Evolutionary conservation across 176 grass and related monocot species (phyloP).

Genomic region (Alopecurus myosuroides): DNA sequence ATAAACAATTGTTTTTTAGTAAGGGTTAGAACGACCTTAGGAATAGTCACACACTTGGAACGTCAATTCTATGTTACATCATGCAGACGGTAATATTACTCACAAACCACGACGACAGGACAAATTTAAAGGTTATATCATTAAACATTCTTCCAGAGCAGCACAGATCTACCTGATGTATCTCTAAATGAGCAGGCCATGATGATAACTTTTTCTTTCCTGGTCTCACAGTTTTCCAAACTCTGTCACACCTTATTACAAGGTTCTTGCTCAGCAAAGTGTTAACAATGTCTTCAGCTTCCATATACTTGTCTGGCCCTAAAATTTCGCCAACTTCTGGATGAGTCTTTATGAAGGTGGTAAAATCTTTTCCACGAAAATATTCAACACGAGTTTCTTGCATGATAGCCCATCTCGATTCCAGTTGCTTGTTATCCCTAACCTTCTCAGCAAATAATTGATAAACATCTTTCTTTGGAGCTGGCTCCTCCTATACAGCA

Average conservation of each 20-base stretch:
- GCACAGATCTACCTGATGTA: slow-evolving; percentile 64
- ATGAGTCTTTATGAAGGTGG: slow-evolving; percentile 80
- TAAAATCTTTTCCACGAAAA: slow-evolving; percentile 97
- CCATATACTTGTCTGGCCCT: slow-evolving; percentile 77
- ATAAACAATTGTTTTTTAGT: not conserved
- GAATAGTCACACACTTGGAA: not conserved
- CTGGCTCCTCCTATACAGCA: slow-evolving; percentile 51
- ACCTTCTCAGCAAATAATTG: slow-evolving; percentile 96
- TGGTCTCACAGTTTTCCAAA: slow-evolving; percentile 91
- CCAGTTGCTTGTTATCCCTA: slow-evolving; percentile 95
- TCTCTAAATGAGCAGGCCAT: slow-evolving; percentile 96
- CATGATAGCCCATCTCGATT: slow-evolving; percentile 98
- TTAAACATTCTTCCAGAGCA: not conserved
- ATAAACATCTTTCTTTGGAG: slow-evolving; percentile 81
- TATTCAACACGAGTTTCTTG: slow-evolving; percentile 99
- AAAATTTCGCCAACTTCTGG: slow-evolving; percentile 80
- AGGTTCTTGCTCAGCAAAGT: slow-evolving; percentile 76
- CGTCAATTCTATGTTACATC: not conserved
- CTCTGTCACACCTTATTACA: slow-evolving; percentile 83
- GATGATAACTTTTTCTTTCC: slow-evolving; percentile 98
- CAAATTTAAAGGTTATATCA: not conserved
- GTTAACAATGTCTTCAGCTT: slow-evolving; percentile 77
- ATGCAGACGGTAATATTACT: not conserved
- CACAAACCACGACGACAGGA: not conserved
- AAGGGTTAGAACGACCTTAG: not conserved